These are phyloP conservation scores for Boechera stricta DNA, from an alignment of 345 rosid species.

Conservation along the genomic window DNA sequence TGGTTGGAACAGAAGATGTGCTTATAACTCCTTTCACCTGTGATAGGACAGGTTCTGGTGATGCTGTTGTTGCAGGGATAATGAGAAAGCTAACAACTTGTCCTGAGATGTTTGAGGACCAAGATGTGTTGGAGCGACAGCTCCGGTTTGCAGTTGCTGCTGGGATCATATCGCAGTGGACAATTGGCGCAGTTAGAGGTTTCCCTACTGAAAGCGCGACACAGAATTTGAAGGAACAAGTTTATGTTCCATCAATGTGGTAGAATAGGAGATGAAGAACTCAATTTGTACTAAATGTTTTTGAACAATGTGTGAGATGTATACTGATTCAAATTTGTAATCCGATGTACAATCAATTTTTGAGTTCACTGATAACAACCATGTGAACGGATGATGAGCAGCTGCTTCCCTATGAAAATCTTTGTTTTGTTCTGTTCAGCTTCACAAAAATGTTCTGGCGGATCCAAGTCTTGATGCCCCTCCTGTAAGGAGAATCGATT, in stretches of 20 bases:
- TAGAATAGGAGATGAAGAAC: slow-evolving; percentile 45
- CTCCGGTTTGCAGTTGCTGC: slow-evolving; percentile 88
- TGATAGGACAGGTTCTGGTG: slow-evolving; percentile 96
- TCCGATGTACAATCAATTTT: slow-evolving; percentile 41
- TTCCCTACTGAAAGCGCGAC: slow-evolving; percentile 91
- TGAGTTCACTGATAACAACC: slow-evolving; percentile 19
- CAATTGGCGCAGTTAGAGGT: slow-evolving; percentile 88
- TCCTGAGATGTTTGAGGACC: slow-evolving; percentile 81
- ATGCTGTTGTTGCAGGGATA: slow-evolving; percentile 89
- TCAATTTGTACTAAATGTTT: slow-evolving; percentile 23
- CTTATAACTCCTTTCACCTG: slow-evolving; percentile 87
- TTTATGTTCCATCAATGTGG: slow-evolving; percentile 97
- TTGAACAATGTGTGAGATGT: slow-evolving; percentile 30
- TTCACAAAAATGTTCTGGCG: neutral
- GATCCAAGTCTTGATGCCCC: neutral
- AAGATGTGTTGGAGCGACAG: slow-evolving; percentile 80
- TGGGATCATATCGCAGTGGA: slow-evolving; percentile 94
- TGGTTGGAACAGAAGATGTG: slow-evolving; percentile 88
- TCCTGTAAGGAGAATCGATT: slow-evolving; percentile 8
- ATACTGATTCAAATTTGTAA: slow-evolving; percentile 34
- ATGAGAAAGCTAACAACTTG: slow-evolving; percentile 77
- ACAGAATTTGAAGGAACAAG: slow-evolving; percentile 92
- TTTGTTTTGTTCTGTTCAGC: neutral
- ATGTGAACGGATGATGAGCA: neutral
- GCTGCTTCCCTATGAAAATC: neutral